Evolutionary conservation across 2,329 filamentous ascomycete genomes (phyloP), one percentile per base, ranked within the genome.

Genomic region (Fusarium torulosum): DNA sequence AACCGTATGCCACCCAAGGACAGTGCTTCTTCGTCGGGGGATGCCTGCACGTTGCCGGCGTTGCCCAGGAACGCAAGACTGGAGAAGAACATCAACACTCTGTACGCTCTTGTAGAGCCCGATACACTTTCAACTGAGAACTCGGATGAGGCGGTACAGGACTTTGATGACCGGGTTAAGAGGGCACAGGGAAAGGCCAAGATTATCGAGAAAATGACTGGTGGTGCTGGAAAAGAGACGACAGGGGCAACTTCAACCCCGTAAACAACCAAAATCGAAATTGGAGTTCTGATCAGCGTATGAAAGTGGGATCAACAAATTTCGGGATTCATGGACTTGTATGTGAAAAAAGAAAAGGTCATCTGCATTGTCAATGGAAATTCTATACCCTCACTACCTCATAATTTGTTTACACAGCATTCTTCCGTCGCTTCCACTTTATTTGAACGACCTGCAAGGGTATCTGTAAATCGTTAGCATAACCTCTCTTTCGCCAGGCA

Each of bases 81-180:
- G 8, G 84, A 86, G 57, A 95, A 91, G 79, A 94, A 98, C 74
- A 80, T 97, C 56, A 84, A 86, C 31, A 86, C 88, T 9, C 83
- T 98, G 11, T 90, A 93, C 64, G 90, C 91, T 23, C 83, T 97
- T 15, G 89, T 93, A 4, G 93, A 97, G 76, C 90, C 90, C 0
- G 88, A 89, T 7, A 95, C 89, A 2, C 79, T 97, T 42, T 89
- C 90, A 17, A 94, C 90, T 20, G 85, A 90, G 60, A 99, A 99
- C 75, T 91, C 88, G 6, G 95, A 98, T 75, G 93, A 97, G 45
- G 90, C 91, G 1, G 94, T 99, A 21, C 91, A 91, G 50, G 94
- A 97, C 73, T 94, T 97, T 74, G 96, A 99, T 74, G 93, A 97
- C 76, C 85, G 94, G 14, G 76, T 97, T 38, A 96, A 94, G 79